These are phyloP conservation scores for Petunia hybrid DNA, from an alignment of 305 asterid species.

Conservation along the genomic window DNA sequence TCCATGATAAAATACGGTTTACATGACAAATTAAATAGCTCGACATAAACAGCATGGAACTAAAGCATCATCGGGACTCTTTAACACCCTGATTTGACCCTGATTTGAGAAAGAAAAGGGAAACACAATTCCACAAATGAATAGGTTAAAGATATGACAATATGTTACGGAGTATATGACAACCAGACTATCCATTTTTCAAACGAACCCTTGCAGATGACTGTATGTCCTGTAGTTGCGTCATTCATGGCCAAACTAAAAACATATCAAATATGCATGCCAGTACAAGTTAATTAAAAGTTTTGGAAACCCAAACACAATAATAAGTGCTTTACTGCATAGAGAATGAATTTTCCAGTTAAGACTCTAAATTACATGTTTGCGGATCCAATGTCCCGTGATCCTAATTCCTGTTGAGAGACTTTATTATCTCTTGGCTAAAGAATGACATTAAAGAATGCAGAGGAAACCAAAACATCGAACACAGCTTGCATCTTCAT, in stretches of 20 bases:
- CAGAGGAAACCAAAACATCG: neutral
- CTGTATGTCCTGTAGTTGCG: neutral
- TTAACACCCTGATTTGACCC: no score
- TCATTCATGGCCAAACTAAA: neutral
- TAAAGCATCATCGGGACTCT: no score
- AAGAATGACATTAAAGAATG: constrained; percentile 13
- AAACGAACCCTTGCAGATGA: neutral
- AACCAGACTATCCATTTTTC: no score
- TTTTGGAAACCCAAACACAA: neutral
- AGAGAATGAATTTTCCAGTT: neutral
- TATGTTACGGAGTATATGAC: no score
- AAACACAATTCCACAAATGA: no score
- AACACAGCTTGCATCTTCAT: neutral
- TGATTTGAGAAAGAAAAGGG: no score
- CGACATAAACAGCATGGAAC: no score
- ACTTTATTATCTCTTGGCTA: constrained; percentile 8
- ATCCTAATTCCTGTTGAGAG: constrained; percentile 10
- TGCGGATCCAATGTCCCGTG: neutral
- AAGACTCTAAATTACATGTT: constrained; percentile 24
- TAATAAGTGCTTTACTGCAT: neutral
- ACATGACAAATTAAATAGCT: no score
- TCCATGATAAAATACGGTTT: no score
- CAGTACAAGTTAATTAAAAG: neutral
- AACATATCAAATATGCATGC: neutral
- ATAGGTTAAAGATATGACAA: no score